Percentiles rank a stretch among this genome's conserved stretches.
Evolutionary conservation across 257 asterid genomes (phyloP).

Genomic region (Ilex aquifolium): DNA sequence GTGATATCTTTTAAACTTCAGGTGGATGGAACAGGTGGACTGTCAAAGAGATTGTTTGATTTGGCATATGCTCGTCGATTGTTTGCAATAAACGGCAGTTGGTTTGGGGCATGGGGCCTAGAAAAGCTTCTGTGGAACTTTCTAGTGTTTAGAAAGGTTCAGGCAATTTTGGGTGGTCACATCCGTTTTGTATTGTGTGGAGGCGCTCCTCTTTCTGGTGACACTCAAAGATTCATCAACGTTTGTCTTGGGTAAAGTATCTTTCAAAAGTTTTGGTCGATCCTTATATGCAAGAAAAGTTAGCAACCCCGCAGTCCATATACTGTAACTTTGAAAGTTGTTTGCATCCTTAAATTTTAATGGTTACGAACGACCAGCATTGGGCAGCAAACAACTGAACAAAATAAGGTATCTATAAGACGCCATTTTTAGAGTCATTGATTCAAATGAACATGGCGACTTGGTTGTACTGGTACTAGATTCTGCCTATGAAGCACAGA

Average conservation of each 20-base stretch:
- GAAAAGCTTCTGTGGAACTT: conserved; percentile 82
- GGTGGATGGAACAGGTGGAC: conserved; percentile 87
- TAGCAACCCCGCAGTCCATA: not conserved
- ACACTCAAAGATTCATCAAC: conserved; percentile 95
- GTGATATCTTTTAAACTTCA: conserved; percentile 29
- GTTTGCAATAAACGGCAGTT: conserved; percentile 85
- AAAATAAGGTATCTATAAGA: too few species aligned
- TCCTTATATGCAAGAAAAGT: not conserved
- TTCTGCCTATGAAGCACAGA: too few species aligned
- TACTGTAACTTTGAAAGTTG: too few species aligned
- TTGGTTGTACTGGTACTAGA: too few species aligned
- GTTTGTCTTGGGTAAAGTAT: conserved; percentile 87
- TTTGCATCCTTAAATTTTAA: too few species aligned
- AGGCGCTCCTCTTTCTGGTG: conserved; percentile 96
- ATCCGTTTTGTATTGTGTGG: conserved; percentile 92
- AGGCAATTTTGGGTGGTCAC: conserved; percentile 92
- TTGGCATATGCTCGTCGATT: conserved; percentile 82
- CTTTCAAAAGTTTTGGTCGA: conserved; percentile 5
- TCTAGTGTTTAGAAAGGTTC: conserved; percentile 78
- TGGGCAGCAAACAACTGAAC: too few species aligned
- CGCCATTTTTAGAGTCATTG: too few species aligned
- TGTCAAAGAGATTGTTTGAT: conserved; percentile 74
- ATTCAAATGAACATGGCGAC: too few species aligned
- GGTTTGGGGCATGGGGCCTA: conserved; percentile 99
- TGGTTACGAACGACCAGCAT: too few species aligned